Percentiles rank a stretch among this genome's conserved stretches.
phyloP scores from a whole-genome alignment of 352 stramenopile species.

The Pythium utonaiense region DNA sequence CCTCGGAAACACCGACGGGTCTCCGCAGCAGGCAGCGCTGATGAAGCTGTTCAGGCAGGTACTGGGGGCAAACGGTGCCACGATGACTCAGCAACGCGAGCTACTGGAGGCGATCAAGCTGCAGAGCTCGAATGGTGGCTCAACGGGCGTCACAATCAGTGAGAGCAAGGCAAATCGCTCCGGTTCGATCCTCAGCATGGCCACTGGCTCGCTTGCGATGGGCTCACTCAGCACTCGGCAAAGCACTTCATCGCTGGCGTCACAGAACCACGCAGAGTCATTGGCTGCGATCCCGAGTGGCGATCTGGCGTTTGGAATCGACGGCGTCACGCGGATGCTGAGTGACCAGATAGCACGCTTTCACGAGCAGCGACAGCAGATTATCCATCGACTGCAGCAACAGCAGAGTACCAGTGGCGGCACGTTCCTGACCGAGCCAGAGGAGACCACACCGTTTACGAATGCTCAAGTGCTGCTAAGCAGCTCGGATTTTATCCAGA shows the following conservation, averaged over 20 bases:
- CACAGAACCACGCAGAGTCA: not conserved
- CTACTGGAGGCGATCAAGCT: slow-evolving; percentile 28
- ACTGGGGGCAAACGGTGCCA: slow-evolving; percentile 32
- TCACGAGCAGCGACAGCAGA: slow-evolving; percentile 24
- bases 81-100: slow-evolving; percentile 21
- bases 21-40: slow-evolving; percentile 19
- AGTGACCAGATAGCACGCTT: slow-evolving; percentile 9
- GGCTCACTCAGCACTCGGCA: not conserved
- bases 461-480: not conserved
- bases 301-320: slow-evolving; percentile 19
- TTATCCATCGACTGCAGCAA: slow-evolving; percentile 24
- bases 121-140: not conserved
- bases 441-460: slow-evolving; percentile 20
- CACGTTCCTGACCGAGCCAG: slow-evolving; percentile 56
- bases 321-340: slow-evolving; percentile 1
- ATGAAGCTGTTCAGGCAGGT: slow-evolving; percentile 29
- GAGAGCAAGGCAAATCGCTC: not conserved
- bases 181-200: not conserved
- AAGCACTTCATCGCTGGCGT: not conserved
- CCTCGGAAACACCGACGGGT: not conserved
- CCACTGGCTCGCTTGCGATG: not conserved
- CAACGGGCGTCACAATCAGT: not conserved
- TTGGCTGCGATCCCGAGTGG: not conserved
- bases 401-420: not conserved
- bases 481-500: slow-evolving; percentile 36